Percentiles rank a stretch among this genome's conserved stretches.
Conservation (phyloP, 2,329 filamentous ascomycete genomes). For the Macrophomina phaseolina region DNA sequence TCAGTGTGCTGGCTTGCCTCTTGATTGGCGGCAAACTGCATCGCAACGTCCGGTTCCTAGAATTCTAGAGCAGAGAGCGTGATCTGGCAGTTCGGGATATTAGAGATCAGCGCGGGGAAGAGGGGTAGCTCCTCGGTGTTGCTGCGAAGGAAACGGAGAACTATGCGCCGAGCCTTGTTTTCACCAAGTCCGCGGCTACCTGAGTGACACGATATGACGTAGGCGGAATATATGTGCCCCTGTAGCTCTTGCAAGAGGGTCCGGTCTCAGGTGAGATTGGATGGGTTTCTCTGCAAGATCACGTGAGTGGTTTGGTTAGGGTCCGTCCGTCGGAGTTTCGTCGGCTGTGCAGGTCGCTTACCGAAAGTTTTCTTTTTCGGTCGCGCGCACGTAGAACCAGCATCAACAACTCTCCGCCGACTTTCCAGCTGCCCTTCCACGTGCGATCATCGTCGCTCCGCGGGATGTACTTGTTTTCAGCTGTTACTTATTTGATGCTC, state of each 20-base stretch:
- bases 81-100: neutral
- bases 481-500: too few species aligned
- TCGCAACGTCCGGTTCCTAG: neutral
- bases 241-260: neutral
- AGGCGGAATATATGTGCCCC: neutral
- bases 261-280: neutral
- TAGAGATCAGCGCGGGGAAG: slow-evolving; percentile 7
- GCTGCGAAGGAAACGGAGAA: slow-evolving; percentile 4
- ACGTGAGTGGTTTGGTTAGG: too few species aligned
- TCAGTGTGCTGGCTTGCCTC: neutral
- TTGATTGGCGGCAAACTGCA: neutral
- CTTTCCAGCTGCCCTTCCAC: neutral
- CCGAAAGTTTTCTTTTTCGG: neutral
- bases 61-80: neutral
- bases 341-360: neutral
- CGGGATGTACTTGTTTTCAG: neutral
- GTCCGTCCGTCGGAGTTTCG: neutral
- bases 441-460: neutral
- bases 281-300: too few species aligned
- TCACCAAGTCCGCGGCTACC: neutral
- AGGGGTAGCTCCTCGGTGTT: neutral
- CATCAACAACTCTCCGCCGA: neutral
- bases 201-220: neutral
- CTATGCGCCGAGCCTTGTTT: neutral
- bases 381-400: neutral